Base-by-base conservation (phyloP, 2,329 filamentous ascomycete genomes). In the Plectosphaerella plurivora region DNA sequence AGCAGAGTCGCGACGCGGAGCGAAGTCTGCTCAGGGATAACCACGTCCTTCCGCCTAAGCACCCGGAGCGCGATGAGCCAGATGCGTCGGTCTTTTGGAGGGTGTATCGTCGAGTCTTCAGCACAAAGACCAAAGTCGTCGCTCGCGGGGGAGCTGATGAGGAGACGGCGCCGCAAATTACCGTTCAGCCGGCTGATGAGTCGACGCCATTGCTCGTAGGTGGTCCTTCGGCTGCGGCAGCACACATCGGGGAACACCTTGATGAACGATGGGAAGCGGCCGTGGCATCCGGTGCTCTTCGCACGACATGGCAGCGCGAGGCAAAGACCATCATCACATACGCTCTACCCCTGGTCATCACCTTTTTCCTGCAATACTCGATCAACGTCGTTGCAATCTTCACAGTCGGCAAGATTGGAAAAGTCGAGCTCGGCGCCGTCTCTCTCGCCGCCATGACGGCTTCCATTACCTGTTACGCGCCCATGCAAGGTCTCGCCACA, bases 221-320 rank as follows among this genome's bases (percentile, higher is more conserved):
- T 24, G 20, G 33, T 28, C 51, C 52, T 41, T 55, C 51, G 22
- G 11, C 28, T 12, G 11, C 28, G 11, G 28, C 28, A 33, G 28
- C 28, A 33, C 8, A 48, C 44, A 10, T 36, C 10, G 5, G 77
- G 5, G 81, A 83, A 45, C 75, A 80, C 49, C 75, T 92, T 49
- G 82, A 87, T 59, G 79, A 84, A 61, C 87, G 89, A 64, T 96
- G 91, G 91, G 87, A 93, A 56, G 88, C 91, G 56, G 93, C 92
- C 0, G 88, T 97, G 11, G 80, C 83, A 1, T 82, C 87, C 0
- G 91, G 91, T 11, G 81, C 84, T 63, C 92, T 97, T 58, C 86
- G 87, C 50, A 97, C 92, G 5, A 95, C 91, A 5, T 97, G 92
- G 91, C 86, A 88, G 68, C 84, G 92, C 56, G 93, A 97, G 74